Evolutionary conservation across 192 early-diverging fungal species (phyloP), one percentile per base, ranked within the genome.

Genomic region (Gigaspora rosea): DNA sequence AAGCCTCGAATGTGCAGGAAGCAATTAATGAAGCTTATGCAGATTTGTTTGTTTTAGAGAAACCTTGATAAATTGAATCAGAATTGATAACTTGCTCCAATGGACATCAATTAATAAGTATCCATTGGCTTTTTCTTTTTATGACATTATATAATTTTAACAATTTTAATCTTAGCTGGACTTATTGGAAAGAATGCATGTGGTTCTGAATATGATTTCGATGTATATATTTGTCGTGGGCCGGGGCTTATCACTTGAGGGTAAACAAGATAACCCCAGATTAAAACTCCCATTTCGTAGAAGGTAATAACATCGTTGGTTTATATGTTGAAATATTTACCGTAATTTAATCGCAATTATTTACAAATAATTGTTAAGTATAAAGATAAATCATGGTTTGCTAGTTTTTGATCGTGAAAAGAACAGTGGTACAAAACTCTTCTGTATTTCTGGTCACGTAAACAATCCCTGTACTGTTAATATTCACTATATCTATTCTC

Each of bases 181-280:
- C 87, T 99, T 73, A 97, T 99, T 79, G 97, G 97, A n/a, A 97
- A 97, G 87, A 97, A 99, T 81, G 97, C 97, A 11, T 99, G 97
- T 86, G 94, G 93, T 27, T 89, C 92, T 33, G 97, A 96, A 18
- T 97, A 91, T 82, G 96, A 99, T 73, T 97, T 99, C 87, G 97
- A 99, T 78, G 91, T 99, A 5, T 97, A 94, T 78, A 89, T 99
- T 79, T 96, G 97, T 85, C 96, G 96, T 73, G 97, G 61, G 97
- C 95, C 33, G 97, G 96, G 72, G 97, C 95, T 16, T 98, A 97
- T 80, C 93, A 27, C 85, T 94, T 35, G 97, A 98, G 83, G 97
- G 97, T 70, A 97, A 97, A 87, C 94, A 94, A 78, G 97, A 96
- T n/a, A 99, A 99, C 88, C 97, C 97, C 18, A 90, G 97, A 75